Percentiles rank a stretch among this genome's conserved stretches.
phyloP scores from a whole-genome alignment of 805 yeast species.

The Monosporozyma servazzii region DNA sequence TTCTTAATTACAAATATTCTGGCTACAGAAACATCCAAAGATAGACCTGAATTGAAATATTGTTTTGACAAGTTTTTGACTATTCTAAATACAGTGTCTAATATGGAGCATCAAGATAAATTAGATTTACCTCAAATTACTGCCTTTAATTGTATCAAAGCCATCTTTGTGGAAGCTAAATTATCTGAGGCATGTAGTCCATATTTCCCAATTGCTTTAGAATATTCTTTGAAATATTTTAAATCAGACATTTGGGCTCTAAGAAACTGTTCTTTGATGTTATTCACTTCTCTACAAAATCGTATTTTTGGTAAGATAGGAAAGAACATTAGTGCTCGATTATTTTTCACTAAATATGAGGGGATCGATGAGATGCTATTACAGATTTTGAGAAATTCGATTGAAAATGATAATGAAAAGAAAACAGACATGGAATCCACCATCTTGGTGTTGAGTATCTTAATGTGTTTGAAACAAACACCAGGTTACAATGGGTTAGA shows the following conservation, averaged over 20 bases:
- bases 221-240: slow-evolving; percentile 54
- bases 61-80: slow-evolving; percentile 45
- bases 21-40: slow-evolving; percentile 36
- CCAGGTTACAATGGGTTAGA: slow-evolving; percentile 44
- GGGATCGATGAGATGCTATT: slow-evolving; percentile 44
- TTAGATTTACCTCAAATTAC: slow-evolving; percentile 86
- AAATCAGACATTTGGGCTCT: slow-evolving; percentile 71
- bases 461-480: slow-evolving; percentile 59
- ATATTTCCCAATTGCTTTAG: slow-evolving; percentile 49
- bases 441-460: slow-evolving; percentile 66
- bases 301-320: slow-evolving; percentile 60
- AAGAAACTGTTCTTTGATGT: slow-evolving; percentile 88
- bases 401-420: slow-evolving; percentile 9
- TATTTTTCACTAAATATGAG: slow-evolving; percentile 61
- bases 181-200: slow-evolving; percentile 45
- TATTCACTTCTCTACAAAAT: slow-evolving; percentile 76
- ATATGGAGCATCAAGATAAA: slow-evolving; percentile 42
- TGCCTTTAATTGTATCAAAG: slow-evolving; percentile 78
- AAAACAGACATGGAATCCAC: slow-evolving; percentile 44
- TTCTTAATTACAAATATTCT: slow-evolving; percentile 65
- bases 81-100: slow-evolving; percentile 40
- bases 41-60: slow-evolving; percentile 34
- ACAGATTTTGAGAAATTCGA: slow-evolving; percentile 31
- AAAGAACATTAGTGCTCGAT: slow-evolving; percentile 43
- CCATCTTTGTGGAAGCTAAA: slow-evolving; percentile 61